These are phyloP conservation scores for Colletotrichum spinosum DNA, from an alignment of 2,329 filamentous ascomycete genomes.

Conservation along the genomic window DNA sequence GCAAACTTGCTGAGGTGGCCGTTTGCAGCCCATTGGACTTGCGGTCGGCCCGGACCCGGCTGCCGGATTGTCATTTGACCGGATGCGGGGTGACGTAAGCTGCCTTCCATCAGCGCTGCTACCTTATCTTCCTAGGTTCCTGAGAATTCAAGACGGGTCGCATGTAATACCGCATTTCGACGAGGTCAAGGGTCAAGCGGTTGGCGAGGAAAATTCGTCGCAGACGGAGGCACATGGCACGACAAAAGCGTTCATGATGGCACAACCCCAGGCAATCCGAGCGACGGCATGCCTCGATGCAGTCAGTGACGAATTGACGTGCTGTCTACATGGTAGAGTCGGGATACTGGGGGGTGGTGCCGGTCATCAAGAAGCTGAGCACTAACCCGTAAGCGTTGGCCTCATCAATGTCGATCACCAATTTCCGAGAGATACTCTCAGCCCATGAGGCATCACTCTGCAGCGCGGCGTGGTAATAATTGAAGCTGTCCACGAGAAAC, in stretches of 20 bases:
- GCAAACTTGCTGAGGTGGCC: constrained; percentile 29
- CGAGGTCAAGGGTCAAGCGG: constrained; percentile 1
- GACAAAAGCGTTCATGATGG: not conserved
- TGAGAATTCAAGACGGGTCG: too few relatives aligned
- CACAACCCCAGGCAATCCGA: constrained; percentile 8
- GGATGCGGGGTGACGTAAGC: constrained; percentile 33
- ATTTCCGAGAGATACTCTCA: too few relatives aligned
- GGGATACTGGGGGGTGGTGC: constrained; percentile 18
- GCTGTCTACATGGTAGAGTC: not conserved
- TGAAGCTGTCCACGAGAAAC: too few relatives aligned
- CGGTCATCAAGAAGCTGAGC: constrained; percentile 21
- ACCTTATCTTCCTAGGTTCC: too few relatives aligned
- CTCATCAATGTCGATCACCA: too few relatives aligned
- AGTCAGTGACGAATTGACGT: constrained; percentile 1
- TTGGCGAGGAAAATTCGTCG: constrained; percentile 21
- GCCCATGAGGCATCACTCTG: too few relatives aligned
- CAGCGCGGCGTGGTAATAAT: too few relatives aligned
- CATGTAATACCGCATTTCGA: not conserved
- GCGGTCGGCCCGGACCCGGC: not conserved
- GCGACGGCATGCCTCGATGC: constrained; percentile 12
- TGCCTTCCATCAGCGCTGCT: too few relatives aligned
- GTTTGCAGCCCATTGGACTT: constrained; percentile 7
- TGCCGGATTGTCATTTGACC: constrained; percentile 25
- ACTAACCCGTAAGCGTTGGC: too few relatives aligned
- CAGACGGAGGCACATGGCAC: constrained; percentile 12